Percentiles rank a stretch among this genome's conserved stretches.
phyloP scores from a whole-genome alignment of 2,329 filamentous ascomycete species.

The Aspergillus fischeri region DNA sequence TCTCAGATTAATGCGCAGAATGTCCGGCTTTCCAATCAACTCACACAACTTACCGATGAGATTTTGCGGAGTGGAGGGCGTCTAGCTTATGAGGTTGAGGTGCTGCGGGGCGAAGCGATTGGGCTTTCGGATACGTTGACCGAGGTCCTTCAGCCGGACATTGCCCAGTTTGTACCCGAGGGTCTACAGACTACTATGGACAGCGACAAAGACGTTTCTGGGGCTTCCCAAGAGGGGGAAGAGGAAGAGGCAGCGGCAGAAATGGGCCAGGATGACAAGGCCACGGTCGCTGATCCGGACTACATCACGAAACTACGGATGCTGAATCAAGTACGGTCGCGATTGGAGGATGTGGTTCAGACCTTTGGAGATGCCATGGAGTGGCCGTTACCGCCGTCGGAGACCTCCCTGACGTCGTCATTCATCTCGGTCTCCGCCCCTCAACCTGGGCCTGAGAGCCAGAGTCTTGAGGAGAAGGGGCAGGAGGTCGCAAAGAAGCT shows the following conservation, averaged over 20 bases:
- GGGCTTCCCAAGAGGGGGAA: conserved; percentile 1
- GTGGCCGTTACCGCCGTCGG: conserved; percentile 85
- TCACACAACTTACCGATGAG: conserved; percentile 90
- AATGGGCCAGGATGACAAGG: not conserved
- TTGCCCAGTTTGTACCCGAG: conserved; percentile 65
- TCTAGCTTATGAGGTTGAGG: conserved; percentile 89
- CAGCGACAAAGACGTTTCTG: conserved; percentile 5
- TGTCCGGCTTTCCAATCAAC: conserved; percentile 69
- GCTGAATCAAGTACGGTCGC: conserved; percentile 72
- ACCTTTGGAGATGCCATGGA: conserved; percentile 95
- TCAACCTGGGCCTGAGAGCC: conserved; percentile 61
- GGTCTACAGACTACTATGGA: conserved; percentile 22
- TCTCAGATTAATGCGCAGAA: conserved; percentile 87
- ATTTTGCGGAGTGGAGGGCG: conserved; percentile 85
- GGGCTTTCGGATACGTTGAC: conserved; percentile 74
- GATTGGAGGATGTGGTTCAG: conserved; percentile 85
- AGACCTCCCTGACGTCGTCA: conserved; percentile 75
- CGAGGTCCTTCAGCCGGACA: conserved; percentile 67
- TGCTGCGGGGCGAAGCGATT: conserved; percentile 81
- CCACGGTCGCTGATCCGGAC: conserved; percentile 48
- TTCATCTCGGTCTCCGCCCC: conserved; percentile 89
- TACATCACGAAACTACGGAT: conserved; percentile 78
- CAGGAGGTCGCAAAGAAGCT: conserved; percentile 67
- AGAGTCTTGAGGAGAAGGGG: conserved; percentile 79
- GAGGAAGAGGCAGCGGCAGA: not conserved